A percentile compares a stretch with the other conserved stretches of the same genome.
Conservation (phyloP, 768 basidiomycete genomes). For the Suillus ampliporus region DNA sequence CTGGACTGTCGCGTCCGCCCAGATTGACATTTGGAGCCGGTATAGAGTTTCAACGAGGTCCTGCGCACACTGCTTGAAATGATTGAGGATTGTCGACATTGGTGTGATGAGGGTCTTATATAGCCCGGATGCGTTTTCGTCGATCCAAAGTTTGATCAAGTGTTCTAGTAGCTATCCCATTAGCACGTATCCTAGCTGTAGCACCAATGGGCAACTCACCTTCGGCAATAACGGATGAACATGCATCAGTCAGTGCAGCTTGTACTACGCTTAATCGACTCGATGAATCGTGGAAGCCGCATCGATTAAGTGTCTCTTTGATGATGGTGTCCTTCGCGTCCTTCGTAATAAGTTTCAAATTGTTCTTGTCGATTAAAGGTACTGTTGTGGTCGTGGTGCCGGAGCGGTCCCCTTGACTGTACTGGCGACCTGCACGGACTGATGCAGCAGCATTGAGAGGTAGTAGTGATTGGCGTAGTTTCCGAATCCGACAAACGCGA, state of each 20-base stretch:
- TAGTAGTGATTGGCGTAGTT: neutral
- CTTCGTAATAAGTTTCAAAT: neutral
- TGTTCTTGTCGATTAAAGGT: neutral
- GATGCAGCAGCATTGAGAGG: neutral
- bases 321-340: neutral
- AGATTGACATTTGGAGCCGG: neutral
- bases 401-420: too few relatives aligned
- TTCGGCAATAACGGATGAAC: neutral
- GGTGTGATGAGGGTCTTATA: neutral
- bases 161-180: neutral
- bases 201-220: neutral
- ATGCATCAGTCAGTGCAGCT: neutral
- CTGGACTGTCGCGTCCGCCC: neutral
- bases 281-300: neutral
- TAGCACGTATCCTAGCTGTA: neutral
- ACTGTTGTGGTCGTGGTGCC: accelerated
- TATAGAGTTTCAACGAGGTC: neutral
- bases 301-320: neutral
- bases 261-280: too few relatives aligned
- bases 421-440: too few relatives aligned
- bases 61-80: neutral
- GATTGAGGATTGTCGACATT: neutral
- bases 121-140: neutral
- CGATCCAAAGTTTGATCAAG: neutral
- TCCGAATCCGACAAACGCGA: neutral